Percentiles rank a stretch among this genome's conserved stretches.
Evolutionary conservation across 768 basidiomycete species (phyloP).

Genomic region (Boletus speciosus): DNA sequence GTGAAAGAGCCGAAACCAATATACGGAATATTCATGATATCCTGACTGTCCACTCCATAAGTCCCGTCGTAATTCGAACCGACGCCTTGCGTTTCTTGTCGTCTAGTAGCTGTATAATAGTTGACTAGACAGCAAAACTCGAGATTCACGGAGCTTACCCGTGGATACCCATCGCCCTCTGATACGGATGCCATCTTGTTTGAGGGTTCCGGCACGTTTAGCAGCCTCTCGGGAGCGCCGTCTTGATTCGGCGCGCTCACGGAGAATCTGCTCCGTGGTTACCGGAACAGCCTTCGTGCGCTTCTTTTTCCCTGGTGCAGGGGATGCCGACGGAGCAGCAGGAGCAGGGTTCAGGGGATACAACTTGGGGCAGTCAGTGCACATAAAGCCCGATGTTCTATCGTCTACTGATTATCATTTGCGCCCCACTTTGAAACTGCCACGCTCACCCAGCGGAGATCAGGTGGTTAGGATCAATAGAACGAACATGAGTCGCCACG

Average conservation of each 20-base stretch:
- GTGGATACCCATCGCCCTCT: slow-evolving; percentile 61
- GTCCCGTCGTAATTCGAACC: slow-evolving; percentile 60
- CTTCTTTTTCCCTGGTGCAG: slow-evolving; percentile 38
- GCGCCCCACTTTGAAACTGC: not conserved
- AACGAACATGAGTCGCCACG: slow-evolving; percentile 42
- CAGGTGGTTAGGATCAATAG: slow-evolving; percentile 60
- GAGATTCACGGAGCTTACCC: slow-evolving; percentile 31
- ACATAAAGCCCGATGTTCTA: slow-evolving; percentile 55
- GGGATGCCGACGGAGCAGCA: slow-evolving; percentile 37
- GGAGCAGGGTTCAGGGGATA: slow-evolving; percentile 38
- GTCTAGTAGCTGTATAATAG: slow-evolving; percentile 40
- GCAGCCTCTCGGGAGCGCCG: slow-evolving; percentile 42
- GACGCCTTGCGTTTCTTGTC: slow-evolving; percentile 40
- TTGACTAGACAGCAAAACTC: not conserved
- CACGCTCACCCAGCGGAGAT: slow-evolving; percentile 55
- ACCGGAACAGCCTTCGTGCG: slow-evolving; percentile 38
- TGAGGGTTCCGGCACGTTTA: slow-evolving; percentile 32
- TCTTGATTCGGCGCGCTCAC: slow-evolving; percentile 45
- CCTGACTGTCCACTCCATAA: slow-evolving; percentile 64
- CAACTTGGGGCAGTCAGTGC: slow-evolving; percentile 52
- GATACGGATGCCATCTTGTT: slow-evolving; percentile 43
- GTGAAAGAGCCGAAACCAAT: slow-evolving; percentile 61
- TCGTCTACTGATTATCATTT: slow-evolving; percentile 16
- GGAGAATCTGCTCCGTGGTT: slow-evolving; percentile 45
- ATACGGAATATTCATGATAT: slow-evolving; percentile 53